Percentiles rank a stretch among this genome's conserved stretches.
phyloP scores from a whole-genome alignment of 2,329 filamentous ascomycete genomes.

The Monilinia polystroma region DNA sequence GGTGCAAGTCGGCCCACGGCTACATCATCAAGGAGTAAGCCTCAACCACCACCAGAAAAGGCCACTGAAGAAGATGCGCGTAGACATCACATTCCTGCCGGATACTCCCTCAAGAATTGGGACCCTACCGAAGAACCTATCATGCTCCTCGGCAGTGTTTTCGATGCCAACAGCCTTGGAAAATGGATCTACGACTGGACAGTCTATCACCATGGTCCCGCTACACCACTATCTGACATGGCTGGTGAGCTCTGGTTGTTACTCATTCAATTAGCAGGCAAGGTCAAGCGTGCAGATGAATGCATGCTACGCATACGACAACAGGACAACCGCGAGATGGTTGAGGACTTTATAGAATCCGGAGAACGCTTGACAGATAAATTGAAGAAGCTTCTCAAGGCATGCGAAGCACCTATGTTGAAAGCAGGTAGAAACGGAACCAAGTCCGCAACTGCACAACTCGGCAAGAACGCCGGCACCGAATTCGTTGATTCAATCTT shows the following conservation, averaged over 20 bases:
- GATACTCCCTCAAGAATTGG: slow-evolving; percentile 98
- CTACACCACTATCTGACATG: slow-evolving; percentile 82
- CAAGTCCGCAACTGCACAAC: slow-evolving; percentile 61
- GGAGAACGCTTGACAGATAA: slow-evolving; percentile 84
- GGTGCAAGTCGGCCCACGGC: slow-evolving; percentile 32
- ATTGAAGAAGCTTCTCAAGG: slow-evolving; percentile 82
- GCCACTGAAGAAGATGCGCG: slow-evolving; percentile 61
- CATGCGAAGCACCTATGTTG: slow-evolving; percentile 94
- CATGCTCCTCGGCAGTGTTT: slow-evolving; percentile 89
- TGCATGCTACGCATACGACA: slow-evolving; percentile 69
- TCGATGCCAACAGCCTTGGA: slow-evolving; percentile 94
- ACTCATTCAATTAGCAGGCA: slow-evolving; percentile 88
- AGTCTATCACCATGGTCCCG: slow-evolving; percentile 80
- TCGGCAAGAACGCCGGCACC: slow-evolving; percentile 88
- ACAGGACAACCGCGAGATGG: slow-evolving; percentile 71
- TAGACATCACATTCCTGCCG: slow-evolving; percentile 74
- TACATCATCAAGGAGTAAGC: slow-evolving; percentile 38
- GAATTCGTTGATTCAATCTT: slow-evolving; percentile 98
- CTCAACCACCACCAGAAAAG: slow-evolving; percentile 44
- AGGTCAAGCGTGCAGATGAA: slow-evolving; percentile 88
- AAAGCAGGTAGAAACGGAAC: slow-evolving; percentile 74
- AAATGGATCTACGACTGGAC: slow-evolving; percentile 99
- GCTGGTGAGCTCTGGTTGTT: slow-evolving; percentile 94
- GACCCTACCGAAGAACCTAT: slow-evolving; percentile 93
- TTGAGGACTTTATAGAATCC: slow-evolving; percentile 86